Evolutionary conservation across 768 basidiomycete genomes (phyloP).

Genomic region (Wakefieldia striispora): DNA sequence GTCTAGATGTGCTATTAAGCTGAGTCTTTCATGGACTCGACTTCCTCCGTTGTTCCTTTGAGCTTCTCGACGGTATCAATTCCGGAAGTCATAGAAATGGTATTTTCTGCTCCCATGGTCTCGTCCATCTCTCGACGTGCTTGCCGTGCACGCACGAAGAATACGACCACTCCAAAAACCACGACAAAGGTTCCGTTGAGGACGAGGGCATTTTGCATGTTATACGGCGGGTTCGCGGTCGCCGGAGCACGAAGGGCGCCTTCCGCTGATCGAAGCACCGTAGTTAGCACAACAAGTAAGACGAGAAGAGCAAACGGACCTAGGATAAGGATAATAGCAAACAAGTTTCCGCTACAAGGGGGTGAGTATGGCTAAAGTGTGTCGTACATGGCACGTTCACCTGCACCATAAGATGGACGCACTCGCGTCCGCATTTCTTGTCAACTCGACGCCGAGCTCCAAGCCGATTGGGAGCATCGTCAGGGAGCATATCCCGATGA

Average conservation of each 20-base stretch:
- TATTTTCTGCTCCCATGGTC: constrained; percentile 34
- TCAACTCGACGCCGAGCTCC: constrained; percentile 78
- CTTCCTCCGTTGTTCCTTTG: background rate
- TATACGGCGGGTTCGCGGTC: constrained; percentile 64
- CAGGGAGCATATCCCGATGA: constrained; percentile 65
- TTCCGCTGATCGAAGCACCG: constrained; percentile 41
- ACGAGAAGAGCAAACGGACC: constrained; percentile 38
- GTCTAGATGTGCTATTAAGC: background rate
- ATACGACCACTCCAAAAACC: constrained; percentile 38
- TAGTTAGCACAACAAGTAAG: background rate
- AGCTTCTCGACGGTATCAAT: background rate
- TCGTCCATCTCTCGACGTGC: constrained; percentile 62
- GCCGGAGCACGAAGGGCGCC: constrained; percentile 64
- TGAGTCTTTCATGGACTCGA: background rate
- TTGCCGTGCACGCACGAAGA: constrained; percentile 60
- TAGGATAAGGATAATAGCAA: constrained; percentile 60
- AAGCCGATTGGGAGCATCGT: constrained; percentile 73
- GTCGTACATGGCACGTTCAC: constrained; percentile 38
- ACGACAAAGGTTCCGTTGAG: constrained; percentile 58
- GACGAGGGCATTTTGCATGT: constrained; percentile 68
- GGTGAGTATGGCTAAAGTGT: background rate
- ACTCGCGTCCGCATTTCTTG: constrained; percentile 75
- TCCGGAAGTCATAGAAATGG: background rate
- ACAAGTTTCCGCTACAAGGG: constrained; percentile 56
- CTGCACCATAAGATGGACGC: constrained; percentile 74